Conservation (phyloP, 495 filamentous ascomycete genomes). For the Penicillium maclennaniae region DNA sequence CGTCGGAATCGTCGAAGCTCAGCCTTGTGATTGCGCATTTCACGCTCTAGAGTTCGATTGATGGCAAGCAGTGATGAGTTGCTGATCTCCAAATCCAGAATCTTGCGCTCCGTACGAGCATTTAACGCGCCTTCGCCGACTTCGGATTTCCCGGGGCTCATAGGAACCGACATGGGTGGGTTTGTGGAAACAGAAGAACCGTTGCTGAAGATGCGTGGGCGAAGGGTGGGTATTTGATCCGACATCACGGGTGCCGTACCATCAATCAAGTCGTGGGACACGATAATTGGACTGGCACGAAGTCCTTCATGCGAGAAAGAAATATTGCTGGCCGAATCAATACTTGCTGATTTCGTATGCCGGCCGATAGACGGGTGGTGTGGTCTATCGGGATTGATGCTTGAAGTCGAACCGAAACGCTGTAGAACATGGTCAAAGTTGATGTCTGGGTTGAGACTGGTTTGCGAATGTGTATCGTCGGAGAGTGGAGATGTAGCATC, state of each 20-base stretch:
- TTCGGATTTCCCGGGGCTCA: slow-evolving; percentile 45
- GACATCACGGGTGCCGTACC: slow-evolving; percentile 21
- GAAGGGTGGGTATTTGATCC: slow-evolving; percentile 31
- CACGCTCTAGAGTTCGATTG: slow-evolving; percentile 85
- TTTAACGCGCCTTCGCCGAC: slow-evolving; percentile 65
- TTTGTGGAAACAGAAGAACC: slow-evolving; percentile 33
- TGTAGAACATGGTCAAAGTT: slow-evolving; percentile 16
- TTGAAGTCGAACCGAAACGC: slow-evolving; percentile 21
- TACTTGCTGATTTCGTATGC: slow-evolving; percentile 40
- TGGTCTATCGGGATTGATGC: slow-evolving; percentile 15
- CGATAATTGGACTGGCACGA: slow-evolving; percentile 33
- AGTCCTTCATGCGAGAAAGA: slow-evolving; percentile 23
- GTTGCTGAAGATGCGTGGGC: slow-evolving; percentile 42
- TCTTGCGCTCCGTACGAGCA: slow-evolving; percentile 88
- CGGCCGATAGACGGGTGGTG: slow-evolving; percentile 13
- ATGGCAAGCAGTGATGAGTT: slow-evolving; percentile 97
- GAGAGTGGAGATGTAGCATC: slow-evolving; percentile 26
- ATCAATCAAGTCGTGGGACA: slow-evolving; percentile 24
- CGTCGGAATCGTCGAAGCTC: slow-evolving; percentile 82
- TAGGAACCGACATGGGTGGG: slow-evolving; percentile 27
- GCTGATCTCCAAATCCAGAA: slow-evolving; percentile 95
- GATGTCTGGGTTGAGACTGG: slow-evolving; percentile 7
- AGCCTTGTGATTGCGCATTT: slow-evolving; percentile 84
- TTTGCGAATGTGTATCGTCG: slow-evolving; percentile 17
- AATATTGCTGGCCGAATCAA: slow-evolving; percentile 29